phyloP scores from a whole-genome alignment of 2,329 filamentous ascomycete species.

The Chrysoporthe puriensis region DNA sequence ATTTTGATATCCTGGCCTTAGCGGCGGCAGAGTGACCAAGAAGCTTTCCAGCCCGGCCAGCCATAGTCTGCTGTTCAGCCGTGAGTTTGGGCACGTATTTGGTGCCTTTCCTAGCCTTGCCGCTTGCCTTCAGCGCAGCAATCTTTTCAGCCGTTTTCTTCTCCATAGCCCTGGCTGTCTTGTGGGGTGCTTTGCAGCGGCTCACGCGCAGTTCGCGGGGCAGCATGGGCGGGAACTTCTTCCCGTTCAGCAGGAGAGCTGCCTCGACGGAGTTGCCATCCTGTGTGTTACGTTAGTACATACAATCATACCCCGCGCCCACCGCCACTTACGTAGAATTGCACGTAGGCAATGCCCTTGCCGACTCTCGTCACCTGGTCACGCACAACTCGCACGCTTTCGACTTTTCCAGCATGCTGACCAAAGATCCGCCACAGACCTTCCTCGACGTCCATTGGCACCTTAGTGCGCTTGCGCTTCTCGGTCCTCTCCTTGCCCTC shows the following conservation, averaged over 20 bases:
- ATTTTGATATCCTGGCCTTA: conserved; percentile 19
- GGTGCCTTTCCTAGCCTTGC: conserved; percentile 44
- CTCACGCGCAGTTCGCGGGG: conserved; percentile 84
- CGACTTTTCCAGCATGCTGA: conserved; percentile 75
- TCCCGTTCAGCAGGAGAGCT: conserved; percentile 85
- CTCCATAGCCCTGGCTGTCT: conserved; percentile 58
- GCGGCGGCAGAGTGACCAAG: conserved; percentile 69
- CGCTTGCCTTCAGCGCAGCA: conserved; percentile 20
- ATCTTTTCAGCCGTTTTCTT: conserved; percentile 45
- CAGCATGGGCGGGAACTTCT: conserved; percentile 94
- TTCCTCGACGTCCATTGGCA: conserved; percentile 86
- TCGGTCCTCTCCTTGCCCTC: conserved; percentile 65
- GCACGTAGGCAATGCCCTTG: conserved; percentile 97
- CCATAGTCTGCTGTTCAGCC: conserved; percentile 69
- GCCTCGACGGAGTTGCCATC: conserved; percentile 87
- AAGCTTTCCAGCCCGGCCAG: conserved; percentile 75
- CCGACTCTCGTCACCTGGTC: conserved; percentile 90
- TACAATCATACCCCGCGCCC: background rate
- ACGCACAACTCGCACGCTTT: conserved; percentile 90
- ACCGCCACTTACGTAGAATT: conserved; percentile 69
- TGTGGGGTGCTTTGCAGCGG: conserved; percentile 76
- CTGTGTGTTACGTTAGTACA: conserved; percentile 39
- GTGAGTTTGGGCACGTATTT: conserved; percentile 73
- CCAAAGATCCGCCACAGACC: conserved; percentile 84
- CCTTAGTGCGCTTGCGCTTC: conserved; percentile 69